A percentile compares a stretch with the other conserved stretches of the same genome.
These are phyloP conservation scores for Lipomyces chichibuensis DNA, from an alignment of 805 yeast genomes.

Conservation along the genomic window DNA sequence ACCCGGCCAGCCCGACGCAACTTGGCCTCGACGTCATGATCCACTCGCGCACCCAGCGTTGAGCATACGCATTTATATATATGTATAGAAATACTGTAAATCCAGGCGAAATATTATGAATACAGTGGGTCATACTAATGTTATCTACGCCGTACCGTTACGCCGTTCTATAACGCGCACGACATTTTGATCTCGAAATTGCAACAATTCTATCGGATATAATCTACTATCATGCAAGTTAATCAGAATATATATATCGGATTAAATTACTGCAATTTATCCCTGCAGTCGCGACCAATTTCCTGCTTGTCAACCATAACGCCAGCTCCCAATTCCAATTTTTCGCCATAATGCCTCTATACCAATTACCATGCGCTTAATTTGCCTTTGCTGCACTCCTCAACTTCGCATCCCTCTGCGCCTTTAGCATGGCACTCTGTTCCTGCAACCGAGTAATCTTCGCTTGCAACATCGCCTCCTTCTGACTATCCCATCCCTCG, in stretches of 20 bases:
- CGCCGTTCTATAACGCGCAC: too few relatives aligned
- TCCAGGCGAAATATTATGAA: too few relatives aligned
- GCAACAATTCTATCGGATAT: background rate
- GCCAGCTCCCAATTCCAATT: background rate
- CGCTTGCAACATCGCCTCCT: constrained; percentile 22
- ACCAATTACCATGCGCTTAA: background rate
- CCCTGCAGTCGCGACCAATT: background rate
- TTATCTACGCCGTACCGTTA: too few relatives aligned
- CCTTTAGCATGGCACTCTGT: constrained; percentile 29
- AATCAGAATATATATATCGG: background rate
- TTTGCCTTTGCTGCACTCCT: constrained; percentile 5
- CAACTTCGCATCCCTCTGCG: constrained; percentile 26
- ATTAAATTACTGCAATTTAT: background rate
- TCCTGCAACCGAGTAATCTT: constrained; percentile 27
- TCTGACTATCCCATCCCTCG: constrained; percentile 12
- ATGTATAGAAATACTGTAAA: too few relatives aligned
- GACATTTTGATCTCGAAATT: too few relatives aligned
- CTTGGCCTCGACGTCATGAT: too few relatives aligned
- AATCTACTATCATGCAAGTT: background rate
- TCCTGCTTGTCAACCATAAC: background rate
- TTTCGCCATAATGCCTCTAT: background rate
- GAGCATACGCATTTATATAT: too few relatives aligned
- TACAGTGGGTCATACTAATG: too few relatives aligned
- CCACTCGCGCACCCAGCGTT: too few relatives aligned
- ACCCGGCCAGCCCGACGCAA: too few relatives aligned